A percentile compares a stretch with the other conserved stretches of the same genome.
Evolutionary conservation across 73 alveolate genomes (phyloP).

Genomic region (Paramecium caudatum): DNA sequence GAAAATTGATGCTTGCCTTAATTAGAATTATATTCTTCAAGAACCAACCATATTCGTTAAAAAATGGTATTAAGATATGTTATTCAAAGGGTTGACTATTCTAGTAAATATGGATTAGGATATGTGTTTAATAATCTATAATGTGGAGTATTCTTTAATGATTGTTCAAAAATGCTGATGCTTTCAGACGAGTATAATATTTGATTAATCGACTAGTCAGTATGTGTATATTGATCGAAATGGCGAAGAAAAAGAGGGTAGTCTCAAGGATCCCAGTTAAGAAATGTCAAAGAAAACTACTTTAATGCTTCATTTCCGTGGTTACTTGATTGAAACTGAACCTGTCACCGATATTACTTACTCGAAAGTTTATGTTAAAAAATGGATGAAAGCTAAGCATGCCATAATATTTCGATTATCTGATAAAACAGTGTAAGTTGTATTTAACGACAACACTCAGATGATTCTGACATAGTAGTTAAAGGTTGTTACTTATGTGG

Average conservation of each 20-base stretch:
- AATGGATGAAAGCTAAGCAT: slow-evolving; percentile 97
- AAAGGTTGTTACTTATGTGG: slow-evolving; percentile 95
- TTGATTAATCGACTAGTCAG: not conserved
- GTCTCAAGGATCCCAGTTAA: not conserved
- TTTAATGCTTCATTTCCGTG: slow-evolving; percentile 59
- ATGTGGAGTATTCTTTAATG: slow-evolving; percentile 82
- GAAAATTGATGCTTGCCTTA: not conserved
- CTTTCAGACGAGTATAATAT: slow-evolving; percentile 1
- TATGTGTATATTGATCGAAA: slow-evolving; percentile 79
- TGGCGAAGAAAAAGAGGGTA: slow-evolving; percentile 73
- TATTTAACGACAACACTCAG: slow-evolving; percentile 96
- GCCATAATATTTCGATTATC: slow-evolving; percentile 97
- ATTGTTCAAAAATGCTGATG: slow-evolving; percentile 78
- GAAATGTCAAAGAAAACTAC: slow-evolving; percentile 54
- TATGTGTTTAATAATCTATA: slow-evolving; percentile 73
- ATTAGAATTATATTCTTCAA: slow-evolving; percentile 1
- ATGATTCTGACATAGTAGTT: slow-evolving; percentile 91
- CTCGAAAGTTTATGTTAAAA: slow-evolving; percentile 87
- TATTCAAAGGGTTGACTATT: slow-evolving; percentile 80
- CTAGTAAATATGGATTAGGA: slow-evolving; percentile 81
- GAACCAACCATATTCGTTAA: slow-evolving; percentile 2
- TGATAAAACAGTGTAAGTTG: slow-evolving; percentile 96
- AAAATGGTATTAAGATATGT: slow-evolving; percentile 27
- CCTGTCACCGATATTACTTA: not conserved
- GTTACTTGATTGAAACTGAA: slow-evolving; percentile 39